A percentile compares a stretch with the other conserved stretches of the same genome.
These are phyloP conservation scores for Plenodomus tracheiphilus DNA, from an alignment of 2,329 filamentous ascomycete genomes.

Conservation along the genomic window DNA sequence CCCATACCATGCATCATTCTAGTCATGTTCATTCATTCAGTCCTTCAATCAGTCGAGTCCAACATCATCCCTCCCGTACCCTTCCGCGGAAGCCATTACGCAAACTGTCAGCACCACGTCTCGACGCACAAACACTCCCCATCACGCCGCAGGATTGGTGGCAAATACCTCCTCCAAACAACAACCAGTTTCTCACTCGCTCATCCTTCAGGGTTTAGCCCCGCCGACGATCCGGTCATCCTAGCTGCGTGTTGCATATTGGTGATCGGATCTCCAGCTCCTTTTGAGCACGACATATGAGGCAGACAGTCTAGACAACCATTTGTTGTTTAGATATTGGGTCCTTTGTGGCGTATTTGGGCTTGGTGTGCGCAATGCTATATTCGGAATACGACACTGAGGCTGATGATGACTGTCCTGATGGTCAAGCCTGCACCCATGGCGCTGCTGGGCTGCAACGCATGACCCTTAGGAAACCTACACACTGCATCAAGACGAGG, in stretches of 20 bases:
- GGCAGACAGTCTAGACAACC: background rate
- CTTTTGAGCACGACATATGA: constrained; percentile 2
- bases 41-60: background rate
- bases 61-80: background rate
- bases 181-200: constrained; percentile 6
- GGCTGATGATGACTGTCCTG: no score
- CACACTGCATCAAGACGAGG: no score
- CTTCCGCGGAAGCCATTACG: background rate
- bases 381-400: no score
- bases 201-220: constrained; percentile 1
- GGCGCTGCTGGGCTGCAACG: background rate
- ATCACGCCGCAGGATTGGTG: background rate
- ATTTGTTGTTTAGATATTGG: no score
- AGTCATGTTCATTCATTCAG: no score
- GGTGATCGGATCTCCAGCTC: constrained; percentile 3
- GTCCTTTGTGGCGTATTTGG: no score
- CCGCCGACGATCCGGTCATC: constrained; percentile 8
- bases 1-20: no score
- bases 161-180: background rate
- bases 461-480: background rate
- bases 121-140: background rate
- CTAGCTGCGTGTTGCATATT: background rate
- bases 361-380: no score
- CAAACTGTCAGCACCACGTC: constrained; percentile 3
- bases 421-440: background rate